A percentile compares a stretch with the other conserved stretches of the same genome.
Evolutionary conservation across 1,139 yeast species (phyloP).

Genomic region (Kodamaea anthophila): DNA sequence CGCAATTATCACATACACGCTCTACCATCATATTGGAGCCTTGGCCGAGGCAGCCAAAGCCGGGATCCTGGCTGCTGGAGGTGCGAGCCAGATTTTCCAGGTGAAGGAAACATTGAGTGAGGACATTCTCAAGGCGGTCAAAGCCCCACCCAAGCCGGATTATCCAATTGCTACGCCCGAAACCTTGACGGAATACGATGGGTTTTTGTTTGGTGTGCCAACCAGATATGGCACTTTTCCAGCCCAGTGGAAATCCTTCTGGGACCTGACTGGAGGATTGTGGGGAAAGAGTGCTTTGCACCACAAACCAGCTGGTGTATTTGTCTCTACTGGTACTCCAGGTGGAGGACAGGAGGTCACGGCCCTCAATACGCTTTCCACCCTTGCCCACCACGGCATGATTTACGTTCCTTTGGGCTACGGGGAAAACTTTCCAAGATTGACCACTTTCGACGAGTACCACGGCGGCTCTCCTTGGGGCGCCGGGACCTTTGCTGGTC

Average conservation of each 20-base stretch:
- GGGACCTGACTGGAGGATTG: slow-evolving; percentile 34
- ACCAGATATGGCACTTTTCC: slow-evolving; percentile 37
- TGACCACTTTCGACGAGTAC: slow-evolving; percentile 25
- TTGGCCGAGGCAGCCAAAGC: slow-evolving; percentile 30
- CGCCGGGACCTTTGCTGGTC: slow-evolving; percentile 35
- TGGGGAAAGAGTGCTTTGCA: slow-evolving; percentile 31
- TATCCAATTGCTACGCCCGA: slow-evolving; percentile 28
- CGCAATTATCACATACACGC: slow-evolving; percentile 34
- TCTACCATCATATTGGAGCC: slow-evolving; percentile 32
- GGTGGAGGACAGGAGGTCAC: slow-evolving; percentile 41
- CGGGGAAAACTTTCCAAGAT: slow-evolving; percentile 20
- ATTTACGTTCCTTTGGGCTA: slow-evolving; percentile 35
- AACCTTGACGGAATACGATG: slow-evolving; percentile 29
- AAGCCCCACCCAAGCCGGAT: slow-evolving; percentile 31
- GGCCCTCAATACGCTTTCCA: slow-evolving; percentile 26
- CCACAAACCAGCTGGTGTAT: slow-evolving; percentile 35
- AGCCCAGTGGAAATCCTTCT: slow-evolving; percentile 34
- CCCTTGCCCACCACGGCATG: slow-evolving; percentile 34
- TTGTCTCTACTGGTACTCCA: slow-evolving; percentile 31
- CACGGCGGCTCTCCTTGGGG: slow-evolving; percentile 42
- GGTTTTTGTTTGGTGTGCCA: slow-evolving; percentile 35
- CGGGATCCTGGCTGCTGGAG: slow-evolving; percentile 36
- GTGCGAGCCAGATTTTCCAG: slow-evolving; percentile 31
- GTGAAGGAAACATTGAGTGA: slow-evolving; percentile 30
- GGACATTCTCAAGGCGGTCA: slow-evolving; percentile 22